Evolutionary conservation across 257 asterid species (phyloP).

Genomic region (Solanum sparsipilum): DNA sequence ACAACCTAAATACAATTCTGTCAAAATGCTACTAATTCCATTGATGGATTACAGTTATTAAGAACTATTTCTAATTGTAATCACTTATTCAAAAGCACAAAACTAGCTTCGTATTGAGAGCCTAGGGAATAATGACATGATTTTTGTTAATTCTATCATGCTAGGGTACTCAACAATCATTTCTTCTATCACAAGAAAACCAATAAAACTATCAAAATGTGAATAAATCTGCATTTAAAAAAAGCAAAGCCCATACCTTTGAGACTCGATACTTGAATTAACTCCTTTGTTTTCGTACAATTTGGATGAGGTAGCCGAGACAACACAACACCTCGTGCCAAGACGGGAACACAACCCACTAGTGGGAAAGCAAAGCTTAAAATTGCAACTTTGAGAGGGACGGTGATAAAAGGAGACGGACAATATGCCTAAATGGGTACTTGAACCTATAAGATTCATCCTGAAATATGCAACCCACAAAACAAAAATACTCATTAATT

Average conservation of each 20-base stretch:
- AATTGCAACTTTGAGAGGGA: conserved; percentile 17
- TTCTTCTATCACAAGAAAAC: neutral
- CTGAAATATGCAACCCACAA: conserved; percentile 22
- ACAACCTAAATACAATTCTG: neutral
- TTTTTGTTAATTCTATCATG: neutral
- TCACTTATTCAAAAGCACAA: neutral
- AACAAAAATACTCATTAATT: neutral
- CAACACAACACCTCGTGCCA: conserved; percentile 12
- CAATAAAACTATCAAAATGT: neutral
- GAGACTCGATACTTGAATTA: conserved; percentile 15
- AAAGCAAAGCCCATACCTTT: conserved; percentile 31
- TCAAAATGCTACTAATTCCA: neutral
- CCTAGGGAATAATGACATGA: neutral
- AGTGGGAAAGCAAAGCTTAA: conserved; percentile 24
- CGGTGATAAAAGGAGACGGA: conserved; percentile 8
- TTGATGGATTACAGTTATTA: neutral
- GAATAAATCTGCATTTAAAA: neutral
- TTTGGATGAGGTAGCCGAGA: conserved; percentile 16
- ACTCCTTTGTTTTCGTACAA: conserved; percentile 9
- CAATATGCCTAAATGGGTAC: conserved; percentile 4
- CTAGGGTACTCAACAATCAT: neutral
- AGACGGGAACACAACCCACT: neutral
- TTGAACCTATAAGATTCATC: conserved; percentile 17
- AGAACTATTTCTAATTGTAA: neutral
- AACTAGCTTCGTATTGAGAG: neutral